Evolutionary conservation across 257 asterid genomes (phyloP).

Genomic region (Petunia axillaris): DNA sequence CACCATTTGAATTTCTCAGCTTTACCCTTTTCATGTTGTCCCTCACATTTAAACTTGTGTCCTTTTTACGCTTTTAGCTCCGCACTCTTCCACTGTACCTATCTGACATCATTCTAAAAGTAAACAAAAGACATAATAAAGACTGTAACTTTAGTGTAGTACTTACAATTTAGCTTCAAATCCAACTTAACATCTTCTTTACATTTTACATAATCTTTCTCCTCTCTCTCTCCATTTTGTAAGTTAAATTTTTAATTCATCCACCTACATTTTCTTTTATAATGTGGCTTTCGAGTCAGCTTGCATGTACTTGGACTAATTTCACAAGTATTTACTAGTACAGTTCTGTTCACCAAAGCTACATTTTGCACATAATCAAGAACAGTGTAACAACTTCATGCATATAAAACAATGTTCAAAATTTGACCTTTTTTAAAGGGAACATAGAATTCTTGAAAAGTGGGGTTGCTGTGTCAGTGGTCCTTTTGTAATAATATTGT

Average conservation of each 20-base stretch:
- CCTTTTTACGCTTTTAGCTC: neutral
- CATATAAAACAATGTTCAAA: constrained; percentile 17
- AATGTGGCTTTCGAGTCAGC: too few relatives aligned
- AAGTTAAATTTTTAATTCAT: constrained; percentile 29
- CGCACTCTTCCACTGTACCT: neutral
- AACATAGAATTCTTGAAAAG: neutral
- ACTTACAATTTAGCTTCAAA: neutral
- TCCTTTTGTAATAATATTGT: constrained; percentile 22
- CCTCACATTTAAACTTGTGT: constrained; percentile 27
- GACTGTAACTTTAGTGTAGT: neutral
- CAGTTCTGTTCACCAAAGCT: neutral
- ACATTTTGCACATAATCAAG: constrained; percentile 30
- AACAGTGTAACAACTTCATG: constrained; percentile 26
- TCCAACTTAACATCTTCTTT: constrained; percentile 34
- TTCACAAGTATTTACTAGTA: neutral
- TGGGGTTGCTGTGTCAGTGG: constrained; percentile 39
- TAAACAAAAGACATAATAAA: neutral
- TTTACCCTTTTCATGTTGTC: constrained; percentile 15
- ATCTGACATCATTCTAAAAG: neutral
- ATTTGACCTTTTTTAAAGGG: constrained; percentile 5
- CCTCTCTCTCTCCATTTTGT: constrained; percentile 40
- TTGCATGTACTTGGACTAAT: too few relatives aligned
- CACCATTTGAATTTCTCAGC: neutral
- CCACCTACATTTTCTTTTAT: constrained; percentile 19
- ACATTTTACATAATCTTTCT: constrained; percentile 26